Base-by-base conservation (phyloP, 2,329 filamentous ascomycete genomes). In the Colletotrichum noveboracense region DNA sequence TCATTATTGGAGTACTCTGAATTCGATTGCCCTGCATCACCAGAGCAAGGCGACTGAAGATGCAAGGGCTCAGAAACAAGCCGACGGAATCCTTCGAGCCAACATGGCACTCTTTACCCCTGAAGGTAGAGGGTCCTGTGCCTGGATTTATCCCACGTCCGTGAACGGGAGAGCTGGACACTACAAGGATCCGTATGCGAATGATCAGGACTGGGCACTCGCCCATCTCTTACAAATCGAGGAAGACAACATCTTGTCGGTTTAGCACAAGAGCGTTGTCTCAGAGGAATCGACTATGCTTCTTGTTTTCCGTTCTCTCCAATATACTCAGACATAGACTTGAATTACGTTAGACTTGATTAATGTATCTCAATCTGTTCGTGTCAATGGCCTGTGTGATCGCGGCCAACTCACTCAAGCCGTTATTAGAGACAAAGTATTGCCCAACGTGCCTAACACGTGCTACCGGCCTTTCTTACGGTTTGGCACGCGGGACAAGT, bases 1-100 rank as follows among this genome's bases (percentile, higher is more conserved):
- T 16, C 75, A 76, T 26, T 77, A 76, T 32, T 77, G 73, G 75
- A 77, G 75, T n/a, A 76, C 75, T 14, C 60, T 77, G 4, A 76
- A 76, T 16, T 62, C 68, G 21, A 67, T 77, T 21, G 73, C 73
- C 1, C 24, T 77, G 9, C 73, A 77, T 36, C 75, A 77, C 26
- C 62, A 67, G 18, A 36, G 73, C 18, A 77, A 66, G 12, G 65
- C 60, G 26, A 69, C 58, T 7, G 26, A 38, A 6, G 73, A 73
- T 18, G 16, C 28, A 12, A 32, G 32, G 6, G 62, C 21, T 16
- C 38, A 26, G 3, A 62, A 69, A 12, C 36, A 61, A 34, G 69
- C 75, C 2, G 36, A 77, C 7, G 38, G 68, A 3, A 72, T 77
- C 9, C 38, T 76, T 14, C 58, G 65, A 28, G 69, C 58, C 5